phyloP scores from a whole-genome alignment of 371 early-diverging fungal genomes.

The Saksenaea oblongispora region DNA sequence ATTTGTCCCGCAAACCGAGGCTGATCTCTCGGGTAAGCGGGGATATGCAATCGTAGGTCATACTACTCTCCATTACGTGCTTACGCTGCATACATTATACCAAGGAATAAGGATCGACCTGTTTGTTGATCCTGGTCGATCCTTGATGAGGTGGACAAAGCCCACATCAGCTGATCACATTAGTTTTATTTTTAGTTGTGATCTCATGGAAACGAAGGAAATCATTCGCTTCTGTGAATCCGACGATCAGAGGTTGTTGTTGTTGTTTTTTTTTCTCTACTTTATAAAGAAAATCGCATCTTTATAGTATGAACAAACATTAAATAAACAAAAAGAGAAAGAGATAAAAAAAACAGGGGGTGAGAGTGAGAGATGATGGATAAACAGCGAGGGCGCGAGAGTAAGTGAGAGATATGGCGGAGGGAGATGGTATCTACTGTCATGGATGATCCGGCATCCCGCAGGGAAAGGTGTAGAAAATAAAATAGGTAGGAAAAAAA shows the following conservation, averaged over 20 bases:
- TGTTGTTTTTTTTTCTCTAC: not conserved
- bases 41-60: not conserved
- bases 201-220: not conserved
- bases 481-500: not conserved
- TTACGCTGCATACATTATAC: no score
- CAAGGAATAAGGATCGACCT: no score
- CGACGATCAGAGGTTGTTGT: not conserved
- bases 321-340: not conserved
- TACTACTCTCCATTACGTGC: not conserved
- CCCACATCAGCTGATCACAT: not conserved
- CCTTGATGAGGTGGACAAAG: not conserved
- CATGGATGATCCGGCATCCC: not conserved
- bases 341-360: not conserved
- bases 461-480: not conserved
- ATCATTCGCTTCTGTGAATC: not conserved
- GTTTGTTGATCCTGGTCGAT: no score
- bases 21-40: not conserved
- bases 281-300: not conserved
- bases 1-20: not conserved
- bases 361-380: not conserved
- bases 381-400: constrained; percentile 61
- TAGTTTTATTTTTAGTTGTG: not conserved
- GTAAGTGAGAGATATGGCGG: constrained; percentile 79
- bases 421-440: constrained; percentile 71
- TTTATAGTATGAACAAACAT: not conserved